Evolutionary conservation across 331 rosid species (phyloP), one percentile per base, ranked within the genome.

Genomic region (Dryas integrifolia): DNA sequence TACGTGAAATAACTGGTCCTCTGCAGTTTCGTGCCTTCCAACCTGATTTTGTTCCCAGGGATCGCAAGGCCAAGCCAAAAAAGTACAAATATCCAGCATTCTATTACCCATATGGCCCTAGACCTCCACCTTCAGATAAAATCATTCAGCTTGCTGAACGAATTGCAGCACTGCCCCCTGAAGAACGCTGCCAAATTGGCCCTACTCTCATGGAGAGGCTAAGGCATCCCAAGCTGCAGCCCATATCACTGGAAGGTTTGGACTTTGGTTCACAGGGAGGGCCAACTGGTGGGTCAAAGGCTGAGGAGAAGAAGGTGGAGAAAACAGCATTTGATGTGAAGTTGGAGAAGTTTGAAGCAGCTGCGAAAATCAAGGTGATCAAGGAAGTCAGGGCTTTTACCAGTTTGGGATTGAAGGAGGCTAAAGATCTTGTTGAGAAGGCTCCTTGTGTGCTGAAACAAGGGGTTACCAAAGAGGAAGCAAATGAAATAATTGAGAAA

Each of bases 401-500:
- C 35, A 75, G 49, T 65, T 70, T 80, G 35, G 84, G 80, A 56
- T 72, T 75, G 77, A 75, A 80, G 80, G 80, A 70, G 73, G 84
- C 84, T 4, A 80, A 80, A 10, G 84, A 75, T 5, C 74, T 80
- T 12, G 84, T 80, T 2, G 84, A 80, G 74, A 80, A 80, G 64
- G 74, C 21, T 8, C 84, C 84, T 39, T 78, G 72, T 35, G 65
- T 80, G 65, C 77, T 80, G 4, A 80, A 75, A 58, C 83, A 80
- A 71, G 73, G 84, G 63, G 51, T 80, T 66, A 75, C 80, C 51
- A 80, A 75, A 57, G 84, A 75, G 70, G 84, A 80, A 57, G 84
- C 84, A 49, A 52, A 53, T 50, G 73, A 26, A 18, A 80, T 80
- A 18, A 80, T 75, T 8, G 80, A 70, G 80, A 80, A 80, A 24